Evolutionary conservation across 2,329 filamentous ascomycete species (phyloP), one percentile per base, ranked within the genome.

Genomic region (Alternaria brassicae): DNA sequence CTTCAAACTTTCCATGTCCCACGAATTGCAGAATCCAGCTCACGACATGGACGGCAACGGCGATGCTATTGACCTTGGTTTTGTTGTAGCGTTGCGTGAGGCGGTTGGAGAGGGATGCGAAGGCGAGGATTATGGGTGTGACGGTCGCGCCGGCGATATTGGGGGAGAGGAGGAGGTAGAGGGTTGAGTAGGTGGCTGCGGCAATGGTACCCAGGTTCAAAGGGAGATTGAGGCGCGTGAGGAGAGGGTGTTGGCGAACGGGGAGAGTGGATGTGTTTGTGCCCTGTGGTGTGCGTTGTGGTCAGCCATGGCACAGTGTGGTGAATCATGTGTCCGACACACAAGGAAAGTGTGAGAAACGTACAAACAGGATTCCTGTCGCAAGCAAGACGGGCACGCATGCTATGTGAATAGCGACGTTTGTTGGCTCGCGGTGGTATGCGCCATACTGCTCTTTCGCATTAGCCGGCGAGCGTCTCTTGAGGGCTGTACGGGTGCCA

Each of bases 161-260:
- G 1, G 94, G 95, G 74, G 97, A 94, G 68, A 98, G 88, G n/a
- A 97, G 84, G 37, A 98, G 84, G 76, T 98, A 99, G 56, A 97
- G 86, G 0, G 85, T 84, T 15, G 89, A 85, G 80, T 95, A 97
- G 30, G 88, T 73, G 10, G 86, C 62, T 23, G 82, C 82, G 49
- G 79, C 81, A 58, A 87, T 80, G 10, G 86, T 88, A 36, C 71
- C 63, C 68, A 68, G 45, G 66, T 81, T 68, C 61, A 76, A 67
- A 67, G 80, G 58, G 72, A 81, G 72, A 74, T 77, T 62, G 61
- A 76, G 49, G 68, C 69, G 58, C 68, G 60, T 44, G 62, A 74
- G 58, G 73, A 73, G 60, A 49, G 82, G 6, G 30, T 63, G 70
- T 6, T 56, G 41, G 49, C 51, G 58, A 50, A 68, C 8, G 78